Percentiles rank a stretch among this genome's conserved stretches.
Conservation (phyloP, 805 yeast genomes). For the Pichia sporocuriosa region DNA sequence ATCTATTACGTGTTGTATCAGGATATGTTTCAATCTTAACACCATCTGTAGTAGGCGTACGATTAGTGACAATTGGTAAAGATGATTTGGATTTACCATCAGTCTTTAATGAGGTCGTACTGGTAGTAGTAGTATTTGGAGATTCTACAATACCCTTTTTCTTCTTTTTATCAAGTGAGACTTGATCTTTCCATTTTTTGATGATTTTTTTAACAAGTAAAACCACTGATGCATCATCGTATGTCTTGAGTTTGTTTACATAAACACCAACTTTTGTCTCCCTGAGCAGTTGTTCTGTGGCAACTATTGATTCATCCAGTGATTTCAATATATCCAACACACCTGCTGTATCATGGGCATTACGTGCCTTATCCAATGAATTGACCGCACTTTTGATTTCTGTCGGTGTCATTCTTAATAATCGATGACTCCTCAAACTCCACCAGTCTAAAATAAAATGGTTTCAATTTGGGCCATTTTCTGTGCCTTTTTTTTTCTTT, state of each 20-base stretch:
- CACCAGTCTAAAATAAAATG: no score
- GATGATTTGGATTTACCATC: slow-evolving; percentile 31
- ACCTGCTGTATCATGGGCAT: slow-evolving; percentile 45
- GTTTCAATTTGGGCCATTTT: no score
- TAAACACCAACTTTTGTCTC: slow-evolving; percentile 97
- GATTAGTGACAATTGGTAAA: slow-evolving; percentile 36
- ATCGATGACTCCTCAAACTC: no score
- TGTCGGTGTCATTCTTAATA: no score
- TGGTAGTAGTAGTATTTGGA: slow-evolving; percentile 3
- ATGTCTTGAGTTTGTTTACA: slow-evolving; percentile 79
- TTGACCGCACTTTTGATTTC: slow-evolving; percentile 66
- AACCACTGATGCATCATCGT: slow-evolving; percentile 59
- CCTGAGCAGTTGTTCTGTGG: slow-evolving; percentile 78
- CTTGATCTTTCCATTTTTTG: slow-evolving; percentile 84
- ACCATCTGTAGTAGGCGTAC: slow-evolving; percentile 79
- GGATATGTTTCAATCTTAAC: slow-evolving; percentile 62
- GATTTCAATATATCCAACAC: slow-evolving; percentile 59
- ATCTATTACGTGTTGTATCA: slow-evolving; percentile 76
- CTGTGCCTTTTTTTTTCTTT: slow-evolving; percentile 28
- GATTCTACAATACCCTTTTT: slow-evolving; percentile 2
- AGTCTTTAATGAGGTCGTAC: background rate
- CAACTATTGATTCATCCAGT: slow-evolving; percentile 65
- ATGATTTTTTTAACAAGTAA: slow-evolving; percentile 76
- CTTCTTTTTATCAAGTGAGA: slow-evolving; percentile 52
- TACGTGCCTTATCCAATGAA: slow-evolving; percentile 60